Conservation (phyloP, 2,329 filamentous ascomycete genomes). For the Xylaria sp. region DNA sequence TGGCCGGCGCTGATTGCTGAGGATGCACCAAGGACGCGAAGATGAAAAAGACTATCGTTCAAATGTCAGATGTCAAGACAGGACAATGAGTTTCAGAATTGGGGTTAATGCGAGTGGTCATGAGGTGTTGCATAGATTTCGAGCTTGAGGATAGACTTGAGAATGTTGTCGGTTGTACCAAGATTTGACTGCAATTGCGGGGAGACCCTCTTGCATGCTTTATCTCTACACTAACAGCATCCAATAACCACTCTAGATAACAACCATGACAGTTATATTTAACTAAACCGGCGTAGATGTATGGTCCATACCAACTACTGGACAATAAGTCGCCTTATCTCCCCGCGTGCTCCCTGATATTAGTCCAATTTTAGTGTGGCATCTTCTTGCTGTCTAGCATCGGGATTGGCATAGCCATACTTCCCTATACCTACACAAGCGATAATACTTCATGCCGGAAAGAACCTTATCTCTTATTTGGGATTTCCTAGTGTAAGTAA, state of each 20-base stretch:
- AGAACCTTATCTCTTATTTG: neutral
- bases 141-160: neutral
- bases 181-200: neutral
- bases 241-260: neutral
- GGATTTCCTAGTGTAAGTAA: neutral
- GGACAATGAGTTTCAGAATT: neutral
- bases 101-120: neutral
- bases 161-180: neutral
- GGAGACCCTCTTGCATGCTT: slow-evolving; percentile 10
- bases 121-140: neutral
- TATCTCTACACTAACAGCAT: slow-evolving; percentile 15
- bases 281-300: no score
- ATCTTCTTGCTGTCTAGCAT: neutral
- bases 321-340: no score
- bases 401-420: neutral
- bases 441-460: neutral
- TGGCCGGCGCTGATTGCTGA: slow-evolving; percentile 23
- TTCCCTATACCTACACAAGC: neutral
- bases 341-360: neutral
- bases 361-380: neutral
- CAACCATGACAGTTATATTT: neutral
- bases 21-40: neutral
- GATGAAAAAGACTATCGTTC: neutral
- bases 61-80: neutral
- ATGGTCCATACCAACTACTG: no score